Base-by-base conservation (phyloP, 2,329 filamentous ascomycete species). In the Nakataea oryzae region DNA sequence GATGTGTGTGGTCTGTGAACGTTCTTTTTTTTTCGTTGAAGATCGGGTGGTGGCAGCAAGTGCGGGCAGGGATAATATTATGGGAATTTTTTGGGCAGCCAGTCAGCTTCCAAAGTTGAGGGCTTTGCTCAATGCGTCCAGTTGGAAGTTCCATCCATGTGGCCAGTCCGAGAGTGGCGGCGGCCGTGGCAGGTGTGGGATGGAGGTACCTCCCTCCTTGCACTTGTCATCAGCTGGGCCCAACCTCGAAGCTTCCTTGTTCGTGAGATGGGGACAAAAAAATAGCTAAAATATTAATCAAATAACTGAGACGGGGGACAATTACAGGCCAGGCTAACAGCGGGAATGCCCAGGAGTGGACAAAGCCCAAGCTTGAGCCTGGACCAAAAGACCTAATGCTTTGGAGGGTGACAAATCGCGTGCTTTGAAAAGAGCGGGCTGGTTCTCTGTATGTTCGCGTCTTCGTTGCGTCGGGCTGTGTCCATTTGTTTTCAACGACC, bases 21-120 rank as follows among this genome's bases (percentile, higher is more conserved):
- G 56, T 29, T 58, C 56, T 24, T 29, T 54, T 34, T 34, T 58
- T 47, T 60, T 63, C 55, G 63, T 61, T 62, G 60, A 61, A 59
- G 63, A 58, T 56, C 63, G 58, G 63, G 63, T 58, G 56, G 41
- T 50, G 41, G 41, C 54, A 56, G 54, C 54, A 29, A 56, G 27
- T 56, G 54, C 56, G 56, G 56, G 29, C 21, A 32, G 27, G 29
- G 29, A 58, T 29, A 58, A 58, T 58, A 32, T 29, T 58, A 58
- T 58, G 56, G 56, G 29, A 57, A 28, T 27, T 56, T 27, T 56
- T 32, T 58, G 26, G 27, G 56, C 56, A 58, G 56, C 56, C 56
- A 58, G 54, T 56, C 54, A 56, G 54, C 54, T 56, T 56, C 26
- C n/a, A n/a, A 27, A 32, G 56, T 13, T n/a, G 21, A 58, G 56